phyloP scores from a whole-genome alignment of 805 yeast species.

The Myxozyma udenii region DNA sequence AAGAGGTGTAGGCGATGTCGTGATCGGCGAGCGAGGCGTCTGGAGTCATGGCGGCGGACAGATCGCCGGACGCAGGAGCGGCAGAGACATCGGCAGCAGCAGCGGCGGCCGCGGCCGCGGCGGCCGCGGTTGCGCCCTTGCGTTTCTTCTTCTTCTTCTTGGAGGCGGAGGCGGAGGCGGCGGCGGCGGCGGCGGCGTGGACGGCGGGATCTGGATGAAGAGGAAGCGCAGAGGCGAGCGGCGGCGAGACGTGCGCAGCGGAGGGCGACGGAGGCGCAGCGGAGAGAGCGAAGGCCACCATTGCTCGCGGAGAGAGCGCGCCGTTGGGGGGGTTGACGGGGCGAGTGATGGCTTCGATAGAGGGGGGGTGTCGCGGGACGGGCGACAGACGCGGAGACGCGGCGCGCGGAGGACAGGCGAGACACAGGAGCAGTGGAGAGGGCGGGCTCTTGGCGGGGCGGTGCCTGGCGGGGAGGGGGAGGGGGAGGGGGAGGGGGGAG shows the following conservation, averaged over 20 bases:
- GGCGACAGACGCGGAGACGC: no score
- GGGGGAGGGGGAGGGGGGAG: no score
- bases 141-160: conserved; percentile 31
- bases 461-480: no score
- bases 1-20: background rate
- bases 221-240: no score
- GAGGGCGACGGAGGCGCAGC: background rate
- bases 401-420: no score
- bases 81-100: background rate
- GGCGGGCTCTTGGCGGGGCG: no score
- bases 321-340: background rate
- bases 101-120: conserved; percentile 5
- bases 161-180: conserved; percentile 2
- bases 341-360: background rate
- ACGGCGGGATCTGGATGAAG: background rate
- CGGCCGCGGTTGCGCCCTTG: conserved; percentile 18
- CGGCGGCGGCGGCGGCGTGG: background rate
- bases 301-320: background rate
- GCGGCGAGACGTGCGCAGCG: background rate
- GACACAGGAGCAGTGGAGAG: no score
- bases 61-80: background rate
- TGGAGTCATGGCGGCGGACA: background rate
- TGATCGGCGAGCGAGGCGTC: conserved; percentile 1
- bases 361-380: background rate
- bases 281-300: background rate